Base-by-base conservation (phyloP, 768 basidiomycete genomes). In the Calocybe indica region DNA sequence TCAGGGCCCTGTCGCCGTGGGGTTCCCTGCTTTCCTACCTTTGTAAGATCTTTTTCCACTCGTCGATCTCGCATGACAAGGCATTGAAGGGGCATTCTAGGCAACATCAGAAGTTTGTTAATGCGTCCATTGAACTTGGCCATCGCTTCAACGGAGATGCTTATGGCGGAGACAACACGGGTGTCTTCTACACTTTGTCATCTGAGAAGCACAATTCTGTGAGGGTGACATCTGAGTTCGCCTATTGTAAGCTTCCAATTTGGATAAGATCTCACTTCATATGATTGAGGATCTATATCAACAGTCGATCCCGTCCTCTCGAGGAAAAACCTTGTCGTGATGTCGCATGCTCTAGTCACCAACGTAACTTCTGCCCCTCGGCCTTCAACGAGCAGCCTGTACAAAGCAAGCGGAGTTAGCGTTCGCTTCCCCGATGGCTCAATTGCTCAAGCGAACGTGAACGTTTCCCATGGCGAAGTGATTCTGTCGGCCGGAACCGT, bases 191-290 rank as follows among this genome's bases (percentile, higher is more conserved):
- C 50, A 60, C 53, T 11, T 55, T 63, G 7, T 59, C 59, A 14
- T 65, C 64, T 3, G 54, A 63, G 47, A 58, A 48, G 11, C 53
- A 34, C 10, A 30, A 46, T 1, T 52, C 57, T 22, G 49, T 54
- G 11, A 57, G 64, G 7, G 62, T 60, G 38, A 59, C 62, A 3
- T 58, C 66, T 9, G 62, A 67, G 48, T 64, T 63, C 45, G 64
- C 58, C 9, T 64, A 67, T 44, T 34, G 66, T 65, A 40, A 44
- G 58, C 37, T 45, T 34, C 32, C 11, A 12, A 32, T 12, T 37
- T 7, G 6, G 12, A 30, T 6, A 32, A 10, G 8, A 10, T 13
- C 14, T 44, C 31, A 11, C 10, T 29, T 40, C 43, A 22, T 30
- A 32, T 7, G 22, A 22, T 22, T 22, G 22, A 22, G 4, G 22